Conservation (phyloP, 768 basidiomycete genomes). For the Gymnopilus dilepis region DNA sequence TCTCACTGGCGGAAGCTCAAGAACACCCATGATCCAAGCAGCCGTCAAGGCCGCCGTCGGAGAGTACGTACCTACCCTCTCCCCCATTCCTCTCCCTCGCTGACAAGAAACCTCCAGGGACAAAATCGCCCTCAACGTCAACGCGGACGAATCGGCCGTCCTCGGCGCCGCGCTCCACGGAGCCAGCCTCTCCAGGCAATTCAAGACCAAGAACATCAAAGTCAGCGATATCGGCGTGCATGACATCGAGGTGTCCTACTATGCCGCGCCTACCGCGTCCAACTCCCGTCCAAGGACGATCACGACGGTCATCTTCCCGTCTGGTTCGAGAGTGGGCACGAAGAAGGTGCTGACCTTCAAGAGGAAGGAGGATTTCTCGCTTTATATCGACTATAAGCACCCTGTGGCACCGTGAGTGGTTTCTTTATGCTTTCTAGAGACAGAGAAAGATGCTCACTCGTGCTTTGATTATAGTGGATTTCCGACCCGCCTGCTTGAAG, state of each 20-base stretch:
- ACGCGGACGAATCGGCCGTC: constrained; percentile 95
- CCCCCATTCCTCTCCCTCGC: not conserved
- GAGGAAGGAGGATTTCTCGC: constrained; percentile 80
- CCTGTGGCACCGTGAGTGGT: constrained; percentile 61
- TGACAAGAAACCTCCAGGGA: constrained; percentile 44
- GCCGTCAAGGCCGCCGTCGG: constrained; percentile 81
- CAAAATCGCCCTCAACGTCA: constrained; percentile 93
- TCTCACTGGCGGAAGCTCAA: constrained; percentile 88
- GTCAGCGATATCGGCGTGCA: constrained; percentile 74
- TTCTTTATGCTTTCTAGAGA: not conserved
- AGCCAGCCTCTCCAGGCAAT: constrained; percentile 85
- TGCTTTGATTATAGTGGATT: constrained; percentile 53
- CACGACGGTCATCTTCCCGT: constrained; percentile 76
- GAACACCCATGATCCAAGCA: constrained; percentile 90
- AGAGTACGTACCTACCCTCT: constrained; percentile 52
- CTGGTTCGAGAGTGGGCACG: constrained; percentile 74
- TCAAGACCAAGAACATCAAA: constrained; percentile 94
- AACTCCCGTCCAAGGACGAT: constrained; percentile 67
- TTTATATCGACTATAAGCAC: constrained; percentile 80
- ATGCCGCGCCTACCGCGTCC: constrained; percentile 60
- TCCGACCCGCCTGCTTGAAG: constrained; percentile 76
- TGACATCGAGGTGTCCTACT: constrained; percentile 82
- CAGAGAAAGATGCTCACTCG: not conserved
- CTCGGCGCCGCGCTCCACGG: constrained; percentile 91
- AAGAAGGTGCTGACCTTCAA: constrained; percentile 90